Evolutionary conservation across 2,329 filamentous ascomycete genomes (phyloP).

Genomic region (Hypoxylon sp.): DNA sequence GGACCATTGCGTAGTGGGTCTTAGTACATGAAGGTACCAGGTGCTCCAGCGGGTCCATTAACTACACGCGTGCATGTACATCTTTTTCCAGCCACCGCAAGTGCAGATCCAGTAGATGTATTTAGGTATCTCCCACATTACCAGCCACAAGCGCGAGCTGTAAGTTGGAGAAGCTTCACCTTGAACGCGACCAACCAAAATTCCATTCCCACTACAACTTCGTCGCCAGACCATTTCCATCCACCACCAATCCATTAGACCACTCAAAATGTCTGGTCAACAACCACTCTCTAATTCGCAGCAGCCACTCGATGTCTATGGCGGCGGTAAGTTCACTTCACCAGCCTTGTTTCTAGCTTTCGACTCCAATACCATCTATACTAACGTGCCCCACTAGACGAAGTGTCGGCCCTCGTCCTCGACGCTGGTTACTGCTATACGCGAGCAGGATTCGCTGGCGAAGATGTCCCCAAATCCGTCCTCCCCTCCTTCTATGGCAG

Average conservation of each 20-base stretch:
- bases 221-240: conserved; percentile 15
- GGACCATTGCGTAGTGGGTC: background rate
- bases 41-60: background rate
- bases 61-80: too few species aligned
- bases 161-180: conserved; percentile 34
- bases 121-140: conserved; percentile 9
- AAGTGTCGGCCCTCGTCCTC: conserved; percentile 96
- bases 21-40: background rate
- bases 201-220: conserved; percentile 12
- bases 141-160: conserved; percentile 39
- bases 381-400: conserved; percentile 72
- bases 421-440: conserved; percentile 93
- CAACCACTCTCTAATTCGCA: conserved; percentile 52
- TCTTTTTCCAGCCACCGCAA: conserved; percentile 4
- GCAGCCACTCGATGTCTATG: conserved; percentile 53
- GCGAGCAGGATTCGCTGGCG: conserved; percentile 95
- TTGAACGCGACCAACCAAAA: conserved; percentile 34
- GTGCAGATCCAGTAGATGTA: background rate
- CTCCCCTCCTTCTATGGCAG: conserved; percentile 90
- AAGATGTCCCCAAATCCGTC: conserved; percentile 96
- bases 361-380: background rate
- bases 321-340: conserved; percentile 51
- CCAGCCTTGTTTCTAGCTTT: conserved; percentile 31
- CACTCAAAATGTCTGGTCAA: conserved; percentile 49
- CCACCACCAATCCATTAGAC: conserved; percentile 16